Conservation (phyloP, 208 protist genomes). For the Leishmania tarentolae region DNA sequence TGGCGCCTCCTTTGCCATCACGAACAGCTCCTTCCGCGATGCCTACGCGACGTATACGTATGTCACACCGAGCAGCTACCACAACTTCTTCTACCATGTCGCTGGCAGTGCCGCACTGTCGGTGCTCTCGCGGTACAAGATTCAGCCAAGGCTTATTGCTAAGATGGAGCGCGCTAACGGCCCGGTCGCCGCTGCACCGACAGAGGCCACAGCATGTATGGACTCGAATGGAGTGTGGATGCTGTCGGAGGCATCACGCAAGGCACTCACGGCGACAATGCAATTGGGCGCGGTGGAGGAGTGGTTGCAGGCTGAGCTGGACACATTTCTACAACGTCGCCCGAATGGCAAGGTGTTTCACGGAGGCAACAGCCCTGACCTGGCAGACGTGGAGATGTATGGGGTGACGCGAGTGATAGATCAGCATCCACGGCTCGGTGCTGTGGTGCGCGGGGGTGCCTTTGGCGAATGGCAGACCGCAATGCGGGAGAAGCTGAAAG, state of each 20-base stretch:
- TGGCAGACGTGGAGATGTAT: constrained; percentile 85
- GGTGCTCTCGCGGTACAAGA: constrained; percentile 59
- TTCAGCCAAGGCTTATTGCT: constrained; percentile 39
- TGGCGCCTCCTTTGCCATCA: constrained; percentile 68
- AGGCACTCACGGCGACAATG: constrained; percentile 9
- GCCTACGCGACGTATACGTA: constrained; percentile 62
- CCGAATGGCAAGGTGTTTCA: constrained; percentile 49
- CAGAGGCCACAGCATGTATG: background rate
- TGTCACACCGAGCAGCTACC: constrained; percentile 52
- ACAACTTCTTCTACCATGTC: constrained; percentile 64
- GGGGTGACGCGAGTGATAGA: constrained; percentile 67
- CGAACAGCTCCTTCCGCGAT: constrained; percentile 62
- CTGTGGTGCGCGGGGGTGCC: constrained; percentile 38
- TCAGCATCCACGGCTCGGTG: constrained; percentile 50
- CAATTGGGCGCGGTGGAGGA: constrained; percentile 27
- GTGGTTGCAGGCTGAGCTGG: constrained; percentile 57
- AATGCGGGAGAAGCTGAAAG: constrained; percentile 50
- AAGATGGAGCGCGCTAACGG: constrained; percentile 24
- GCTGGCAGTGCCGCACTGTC: constrained; percentile 57
- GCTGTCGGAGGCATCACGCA: constrained; percentile 13
- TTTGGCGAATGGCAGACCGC: constrained; percentile 69
- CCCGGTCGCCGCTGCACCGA: background rate
- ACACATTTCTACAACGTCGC: constrained; percentile 41
- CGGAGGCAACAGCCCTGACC: constrained; percentile 64
- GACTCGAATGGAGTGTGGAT: constrained; percentile 26